A percentile compares a stretch with the other conserved stretches of the same genome.
Evolutionary conservation across 2,329 filamentous ascomycete genomes (phyloP).

Genomic region (Albophoma yamanashiensis): DNA sequence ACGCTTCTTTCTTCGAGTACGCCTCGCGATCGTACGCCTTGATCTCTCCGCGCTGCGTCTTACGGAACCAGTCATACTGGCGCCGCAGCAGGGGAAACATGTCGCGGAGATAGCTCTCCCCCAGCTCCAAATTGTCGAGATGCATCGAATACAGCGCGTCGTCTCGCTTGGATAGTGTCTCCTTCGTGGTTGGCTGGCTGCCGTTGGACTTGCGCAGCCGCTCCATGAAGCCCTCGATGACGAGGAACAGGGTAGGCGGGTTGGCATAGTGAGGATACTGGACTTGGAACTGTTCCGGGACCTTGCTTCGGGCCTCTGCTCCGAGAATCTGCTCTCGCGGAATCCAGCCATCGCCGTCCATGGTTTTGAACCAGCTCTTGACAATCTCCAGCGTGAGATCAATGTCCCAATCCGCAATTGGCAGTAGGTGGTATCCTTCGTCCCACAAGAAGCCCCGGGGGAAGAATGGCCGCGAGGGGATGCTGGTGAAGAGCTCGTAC

Average conservation of each 20-base stretch:
- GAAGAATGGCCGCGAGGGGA: constrained; percentile 92
- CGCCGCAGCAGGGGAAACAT: constrained; percentile 81
- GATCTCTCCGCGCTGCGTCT: constrained; percentile 82
- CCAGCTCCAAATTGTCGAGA: constrained; percentile 55
- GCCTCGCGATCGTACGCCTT: constrained; percentile 85
- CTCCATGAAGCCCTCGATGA: constrained; percentile 74
- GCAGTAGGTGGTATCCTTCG: constrained; percentile 89
- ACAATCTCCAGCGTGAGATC: constrained; percentile 81
- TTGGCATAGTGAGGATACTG: constrained; percentile 98
- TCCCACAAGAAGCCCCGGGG: constrained; percentile 96
- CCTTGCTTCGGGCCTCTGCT: constrained; percentile 84
- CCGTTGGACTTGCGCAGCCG: constrained; percentile 54
- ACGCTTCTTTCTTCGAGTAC: constrained; percentile 82
- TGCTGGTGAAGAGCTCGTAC: constrained; percentile 79
- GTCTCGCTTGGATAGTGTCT: constrained; percentile 28
- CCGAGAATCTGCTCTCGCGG: constrained; percentile 92
- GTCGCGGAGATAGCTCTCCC: constrained; percentile 59
- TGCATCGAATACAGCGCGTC: constrained; percentile 50
- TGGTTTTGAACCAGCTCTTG: constrained; percentile 89
- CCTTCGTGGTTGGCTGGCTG: constrained; percentile 29
- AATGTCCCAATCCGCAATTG: constrained; percentile 87
- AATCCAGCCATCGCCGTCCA: constrained; percentile 98
- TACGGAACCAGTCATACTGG: constrained; percentile 92
- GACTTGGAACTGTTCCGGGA: constrained; percentile 82
- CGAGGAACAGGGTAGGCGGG: constrained; percentile 86